Percentiles rank a stretch among this genome's conserved stretches.
phyloP scores from a whole-genome alignment of 2,329 filamentous ascomycete species.

The Pseudogymnoascus sp. region DNA sequence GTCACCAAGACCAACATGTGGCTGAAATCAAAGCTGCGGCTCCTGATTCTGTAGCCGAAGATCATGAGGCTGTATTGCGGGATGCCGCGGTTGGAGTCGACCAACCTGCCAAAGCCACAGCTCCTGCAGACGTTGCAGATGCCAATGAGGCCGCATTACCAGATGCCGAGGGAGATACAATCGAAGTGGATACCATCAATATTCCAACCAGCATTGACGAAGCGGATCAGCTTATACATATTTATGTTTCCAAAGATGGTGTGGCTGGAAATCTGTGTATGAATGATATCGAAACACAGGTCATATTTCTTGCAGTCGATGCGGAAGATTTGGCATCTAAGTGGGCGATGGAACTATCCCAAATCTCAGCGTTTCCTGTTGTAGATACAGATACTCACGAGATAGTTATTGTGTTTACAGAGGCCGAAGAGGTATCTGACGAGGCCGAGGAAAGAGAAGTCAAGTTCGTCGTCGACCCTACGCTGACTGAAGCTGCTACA shows the following conservation, averaged over 20 bases:
- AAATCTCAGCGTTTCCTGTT: neutral
- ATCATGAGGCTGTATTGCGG: neutral
- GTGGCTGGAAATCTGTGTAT: constrained; percentile 8
- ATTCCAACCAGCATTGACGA: neutral
- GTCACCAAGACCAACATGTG: constrained; percentile 20
- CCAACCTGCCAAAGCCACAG: constrained; percentile 17
- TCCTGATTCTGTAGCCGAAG: neutral
- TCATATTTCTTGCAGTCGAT: neutral
- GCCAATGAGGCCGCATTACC: constrained; percentile 21
- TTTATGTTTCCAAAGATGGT: neutral
- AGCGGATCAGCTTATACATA: neutral
- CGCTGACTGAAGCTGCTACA: constrained; percentile 17
- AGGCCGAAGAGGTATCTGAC: neutral
- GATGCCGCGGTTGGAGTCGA: neutral
- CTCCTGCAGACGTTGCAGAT: constrained; percentile 14
- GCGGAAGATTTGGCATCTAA: neutral
- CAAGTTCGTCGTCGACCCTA: constrained; percentile 20
- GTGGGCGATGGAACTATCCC: neutral
- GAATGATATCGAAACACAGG: neutral
- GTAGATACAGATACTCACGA: neutral
- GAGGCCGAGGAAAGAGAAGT: constrained; percentile 15
- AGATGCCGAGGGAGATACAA: constrained; percentile 21
- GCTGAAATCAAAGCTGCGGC: constrained; percentile 18
- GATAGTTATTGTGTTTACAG: neutral
- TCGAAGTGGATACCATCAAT: constrained; percentile 21